Evolutionary conservation across 2,329 filamentous ascomycete genomes (phyloP).

Genomic region (Aspergillus spinulosporus): DNA sequence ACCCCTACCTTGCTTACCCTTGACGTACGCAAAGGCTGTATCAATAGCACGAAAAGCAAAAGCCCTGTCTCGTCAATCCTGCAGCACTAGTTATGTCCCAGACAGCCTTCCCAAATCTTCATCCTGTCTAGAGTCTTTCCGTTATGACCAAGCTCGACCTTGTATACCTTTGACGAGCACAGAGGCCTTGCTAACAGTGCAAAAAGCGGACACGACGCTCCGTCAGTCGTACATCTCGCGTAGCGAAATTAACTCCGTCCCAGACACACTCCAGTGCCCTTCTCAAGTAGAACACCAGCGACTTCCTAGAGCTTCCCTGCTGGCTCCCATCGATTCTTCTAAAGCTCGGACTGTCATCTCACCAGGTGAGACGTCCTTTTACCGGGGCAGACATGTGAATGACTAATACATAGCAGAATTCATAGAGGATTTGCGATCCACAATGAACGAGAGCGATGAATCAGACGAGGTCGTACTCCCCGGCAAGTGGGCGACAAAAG

Average conservation of each 20-base stretch:
- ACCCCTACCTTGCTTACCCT: not conserved
- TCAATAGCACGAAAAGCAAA: not conserved
- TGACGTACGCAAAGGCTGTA: not conserved
- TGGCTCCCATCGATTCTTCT: not conserved
- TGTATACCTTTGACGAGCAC: not conserved
- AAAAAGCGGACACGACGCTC: not conserved
- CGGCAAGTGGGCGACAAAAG: not conserved
- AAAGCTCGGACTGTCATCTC: not conserved
- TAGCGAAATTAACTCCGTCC: not conserved
- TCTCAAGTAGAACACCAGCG: not conserved
- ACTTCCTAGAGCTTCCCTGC: not conserved
- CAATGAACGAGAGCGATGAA: slow-evolving; percentile 18
- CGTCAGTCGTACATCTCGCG: not conserved
- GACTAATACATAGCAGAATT: slow-evolving; percentile 3
- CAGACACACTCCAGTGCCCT: not conserved
- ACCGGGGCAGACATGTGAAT: not conserved
- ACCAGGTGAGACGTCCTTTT: not conserved
- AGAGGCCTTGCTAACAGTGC: not conserved
- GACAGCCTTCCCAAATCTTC: not conserved
- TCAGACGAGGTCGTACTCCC: slow-evolving; percentile 28
- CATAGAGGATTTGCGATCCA: not conserved
- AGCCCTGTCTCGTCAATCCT: too few species aligned
- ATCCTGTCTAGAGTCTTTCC: not conserved
- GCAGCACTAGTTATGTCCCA: too few species aligned
- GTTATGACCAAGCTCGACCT: too few species aligned